These are phyloP conservation scores for Epichloe scottii DNA, from an alignment of 2,329 filamentous ascomycete species.

Conservation along the genomic window DNA sequence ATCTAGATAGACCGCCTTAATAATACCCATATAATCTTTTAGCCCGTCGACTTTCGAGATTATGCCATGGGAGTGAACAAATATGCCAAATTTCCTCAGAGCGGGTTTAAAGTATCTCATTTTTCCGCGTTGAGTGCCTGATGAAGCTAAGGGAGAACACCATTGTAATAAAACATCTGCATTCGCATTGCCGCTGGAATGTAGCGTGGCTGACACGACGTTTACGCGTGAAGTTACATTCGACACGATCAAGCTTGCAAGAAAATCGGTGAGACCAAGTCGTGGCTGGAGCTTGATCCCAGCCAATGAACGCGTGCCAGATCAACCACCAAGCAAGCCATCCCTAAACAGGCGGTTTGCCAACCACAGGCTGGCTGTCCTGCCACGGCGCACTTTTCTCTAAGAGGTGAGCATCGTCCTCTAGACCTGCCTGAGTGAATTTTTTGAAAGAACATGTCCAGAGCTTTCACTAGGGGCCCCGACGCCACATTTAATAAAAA, in stretches of 20 bases:
- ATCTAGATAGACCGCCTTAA: conserved; percentile 3
- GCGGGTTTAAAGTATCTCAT: background rate
- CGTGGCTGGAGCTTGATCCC: background rate
- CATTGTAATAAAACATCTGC: background rate
- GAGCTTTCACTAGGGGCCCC: too few species aligned
- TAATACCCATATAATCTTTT: background rate
- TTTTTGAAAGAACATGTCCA: too few species aligned
- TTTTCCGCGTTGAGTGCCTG: background rate
- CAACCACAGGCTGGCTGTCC: too few species aligned
- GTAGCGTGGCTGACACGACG: background rate
- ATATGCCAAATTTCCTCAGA: background rate
- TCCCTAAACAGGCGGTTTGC: too few species aligned
- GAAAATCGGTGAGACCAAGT: background rate
- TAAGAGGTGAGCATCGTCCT: background rate
- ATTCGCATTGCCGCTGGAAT: background rate
- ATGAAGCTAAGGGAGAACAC: background rate
- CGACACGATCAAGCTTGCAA: too few species aligned
- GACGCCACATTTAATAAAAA: too few species aligned
- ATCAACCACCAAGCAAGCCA: background rate
- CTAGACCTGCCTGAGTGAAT: too few species aligned
- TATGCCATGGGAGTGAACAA: background rate
- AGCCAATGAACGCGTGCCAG: background rate
- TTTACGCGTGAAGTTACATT: too few species aligned
- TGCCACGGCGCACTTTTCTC: too few species aligned
- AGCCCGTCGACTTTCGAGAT: too few species aligned